Base-by-base conservation (phyloP, 225 moss, liverwort and hornwort genomes). In the Neckera pumila region DNA sequence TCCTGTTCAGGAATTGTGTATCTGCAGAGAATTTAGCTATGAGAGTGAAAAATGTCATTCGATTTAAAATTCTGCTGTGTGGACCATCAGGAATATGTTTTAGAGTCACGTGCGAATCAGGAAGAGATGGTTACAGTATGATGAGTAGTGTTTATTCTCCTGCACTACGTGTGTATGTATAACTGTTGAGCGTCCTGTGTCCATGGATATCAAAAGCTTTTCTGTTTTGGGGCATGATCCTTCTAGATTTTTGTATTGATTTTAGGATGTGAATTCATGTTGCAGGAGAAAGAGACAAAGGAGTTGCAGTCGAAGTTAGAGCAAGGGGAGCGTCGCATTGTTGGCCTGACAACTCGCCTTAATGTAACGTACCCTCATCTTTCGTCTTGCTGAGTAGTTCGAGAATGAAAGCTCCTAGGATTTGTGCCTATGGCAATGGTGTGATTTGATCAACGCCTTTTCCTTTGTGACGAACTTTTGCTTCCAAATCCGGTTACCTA, bases 261-360 rank as follows among this genome's bases (percentile, higher is more conserved):
- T 30, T 53, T 47, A 27, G 64, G 47, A 54, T 38, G 51, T 58
- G 43, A 33, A 11, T 76, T 87, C 8, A 76, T 88, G 80, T 60
- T 56, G 43, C 94, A 97, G 97, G 98, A 98, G 21, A 92, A 89
- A 59, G 96, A 96, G 87, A 89, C 92, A 17, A 95, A 95, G 83
- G 96, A 97, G n/a, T 86, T 95, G 82, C 93, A 94, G 76, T 75
- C 91, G 49, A 95, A 94, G 87, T 85, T 97, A 40, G 97, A 98
- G 80, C 91, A 93, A 72, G 93, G 93, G 66, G 98, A 97, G 84
- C 95, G 93, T 49, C 93, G 94, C 71, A 90, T 95, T 86, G 91
- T 84, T 88, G 92, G 90, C 83, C 64, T 97, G 67, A 91, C 91
- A 71, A 89, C 94, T 84, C 95, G 94, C 71, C 78, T 98, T 69